Evolutionary conservation across 2,329 filamentous ascomycete species (phyloP), one percentile per base, ranked within the genome.

Genomic region (Xylaria multiplex): DNA sequence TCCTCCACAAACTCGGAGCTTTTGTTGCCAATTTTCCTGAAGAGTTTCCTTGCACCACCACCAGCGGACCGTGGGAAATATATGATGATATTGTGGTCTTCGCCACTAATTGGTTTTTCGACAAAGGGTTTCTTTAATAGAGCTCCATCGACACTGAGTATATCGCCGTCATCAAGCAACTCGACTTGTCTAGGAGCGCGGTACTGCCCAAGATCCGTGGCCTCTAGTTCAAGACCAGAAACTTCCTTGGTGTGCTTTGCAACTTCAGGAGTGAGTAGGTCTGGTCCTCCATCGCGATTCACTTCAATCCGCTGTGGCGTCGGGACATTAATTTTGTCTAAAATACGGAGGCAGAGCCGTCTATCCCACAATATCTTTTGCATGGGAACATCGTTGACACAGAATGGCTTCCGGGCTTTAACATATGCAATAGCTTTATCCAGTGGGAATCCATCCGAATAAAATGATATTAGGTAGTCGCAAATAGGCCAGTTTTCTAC

Each of bases 71-170:
- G 91, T 24, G 95, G 93, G 75, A 96, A 98, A 81, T 98, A 99
- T 62, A 99, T 97, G 80, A 97, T 91, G 73, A 99, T 97, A 77
- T 99, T 99, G 81, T 99, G 96, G 75, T 99, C 95, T 80, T 99
- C 96, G 40, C 96, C 96, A 75, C 93, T 97, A n/a, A 93, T 94
- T 0, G 96, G 96, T 78, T 99, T 99, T 77, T 99, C 96, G 43
- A 99, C 96, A 76, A 99, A 99, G 0, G 96, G 96, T 77, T 99
- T 99, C 72, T 86, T 90, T 52, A 99, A 85, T 3, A 89, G 79
- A 46, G 87, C 84, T 11, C 95, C 96, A 76, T 99, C 95, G 9
- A 99, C 95, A 48, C 91, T 88, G 61, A 99, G 84, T 4, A 91
- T 90, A 76, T 99, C 94, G 32, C 92, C 92, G 71, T 97, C 90